Conservation (phyloP, 495 filamentous ascomycete genomes). For the Tuber brumale region DNA sequence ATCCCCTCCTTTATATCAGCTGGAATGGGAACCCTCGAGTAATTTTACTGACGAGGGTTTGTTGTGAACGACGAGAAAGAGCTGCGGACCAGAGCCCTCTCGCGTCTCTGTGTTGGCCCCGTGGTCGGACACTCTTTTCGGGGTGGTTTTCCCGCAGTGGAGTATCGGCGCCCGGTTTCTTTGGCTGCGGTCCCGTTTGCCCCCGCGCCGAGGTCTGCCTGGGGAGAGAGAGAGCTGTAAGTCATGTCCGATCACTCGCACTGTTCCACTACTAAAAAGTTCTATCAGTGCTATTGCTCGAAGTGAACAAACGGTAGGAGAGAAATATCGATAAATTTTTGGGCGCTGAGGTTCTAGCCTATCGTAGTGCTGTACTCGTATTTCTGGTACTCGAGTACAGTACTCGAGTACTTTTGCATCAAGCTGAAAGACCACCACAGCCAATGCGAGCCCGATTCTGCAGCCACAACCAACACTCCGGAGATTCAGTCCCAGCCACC, state of each 20-base stretch:
- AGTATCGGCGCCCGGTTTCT: not conserved
- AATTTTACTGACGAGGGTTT: not conserved
- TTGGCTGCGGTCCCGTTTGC: not conserved
- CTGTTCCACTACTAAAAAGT: not conserved
- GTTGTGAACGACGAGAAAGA: not conserved
- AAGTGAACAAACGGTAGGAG: not conserved
- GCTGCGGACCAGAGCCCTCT: not conserved
- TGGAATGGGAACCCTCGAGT: not conserved
- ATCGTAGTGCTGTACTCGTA: not conserved
- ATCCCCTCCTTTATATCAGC: not conserved
- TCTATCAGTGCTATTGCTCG: not conserved
- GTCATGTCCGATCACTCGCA: not conserved
- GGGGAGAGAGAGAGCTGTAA: not conserved
- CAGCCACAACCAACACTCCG: not conserved
- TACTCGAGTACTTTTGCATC: not conserved
- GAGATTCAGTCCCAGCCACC: slow-evolving; percentile 1
- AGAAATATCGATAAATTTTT: not conserved
- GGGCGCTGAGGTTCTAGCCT: not conserved
- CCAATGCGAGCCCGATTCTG: not conserved
- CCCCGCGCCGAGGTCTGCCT: not conserved
- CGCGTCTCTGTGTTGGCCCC: not conserved
- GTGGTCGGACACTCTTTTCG: not conserved
- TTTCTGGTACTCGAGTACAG: too few relatives aligned
- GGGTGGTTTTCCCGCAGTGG: not conserved
- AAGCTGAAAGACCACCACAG: not conserved